Evolutionary conservation across 2,329 filamentous ascomycete genomes (phyloP), one percentile per base, ranked within the genome.

Genomic region (Pyrenochaeta sp.): DNA sequence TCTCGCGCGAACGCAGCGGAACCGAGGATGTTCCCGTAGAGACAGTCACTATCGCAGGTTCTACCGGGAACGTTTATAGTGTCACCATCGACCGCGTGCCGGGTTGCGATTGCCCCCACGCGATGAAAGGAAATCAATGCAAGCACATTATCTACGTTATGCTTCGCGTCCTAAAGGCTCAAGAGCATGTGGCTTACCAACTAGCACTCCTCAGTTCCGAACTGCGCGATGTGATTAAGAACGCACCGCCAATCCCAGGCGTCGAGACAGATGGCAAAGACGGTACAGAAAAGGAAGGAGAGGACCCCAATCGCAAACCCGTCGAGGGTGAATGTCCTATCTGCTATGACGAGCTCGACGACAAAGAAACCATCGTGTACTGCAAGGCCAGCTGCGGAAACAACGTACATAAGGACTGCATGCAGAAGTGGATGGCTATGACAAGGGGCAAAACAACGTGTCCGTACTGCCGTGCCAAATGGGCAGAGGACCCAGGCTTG

Each of bases 101-200:
- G 0, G 76, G 64, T 5, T 88, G 86, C 72, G 80, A 80, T 54
- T 88, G 86, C 69, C 84, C 85, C 0, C 83, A 87, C 71, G 78
- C 80, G 1, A 59, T 46, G 34, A 85, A 84, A 56, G 84, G 86
- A 4, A 84, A 85, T 44, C 84, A 87, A 65, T 90, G 87, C 81
- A 89, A 89, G 69, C 88, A 91, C 64, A 78, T 88, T 27, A 59
- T 89, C 43, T 90, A 87, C 67, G 84, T 87, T 24, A 81, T 89
- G 54, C 74, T 84, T 48, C 83, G 84, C 27, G 83, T 86, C 2
- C 79, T 89, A 42, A 87, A 86, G 76, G 85, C 82, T 1, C 82
- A 82, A 0, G 74, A 80, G 39, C 72, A 87, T 34, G 77, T 89
- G 2, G 81, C 82, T 47, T 88, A 88, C 58, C 87, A 89, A 67